Evolutionary conservation across 1,284 basidiomycete genomes (phyloP), one percentile per base, ranked within the genome.

Genomic region (Coniophora puteana): DNA sequence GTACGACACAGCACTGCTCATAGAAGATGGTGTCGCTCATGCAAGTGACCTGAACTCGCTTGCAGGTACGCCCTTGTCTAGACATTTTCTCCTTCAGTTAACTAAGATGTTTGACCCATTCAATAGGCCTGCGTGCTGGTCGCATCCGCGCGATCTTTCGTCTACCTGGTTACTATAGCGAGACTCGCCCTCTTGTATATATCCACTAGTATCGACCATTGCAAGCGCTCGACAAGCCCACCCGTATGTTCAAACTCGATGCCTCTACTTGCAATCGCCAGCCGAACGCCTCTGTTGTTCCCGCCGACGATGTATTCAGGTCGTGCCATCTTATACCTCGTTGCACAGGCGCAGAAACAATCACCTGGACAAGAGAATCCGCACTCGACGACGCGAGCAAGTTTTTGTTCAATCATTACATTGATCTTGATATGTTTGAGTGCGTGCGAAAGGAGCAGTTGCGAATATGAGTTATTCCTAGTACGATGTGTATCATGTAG

Each of bases 401-500:
- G n/a, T n/a, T n/a, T n/a, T n/a, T n/a, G n/a, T n/a, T n/a, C n/a
- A n/a, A n/a, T n/a, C n/a, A n/a, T n/a, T n/a, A n/a, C n/a, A n/a
- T n/a, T n/a, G n/a, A n/a, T n/a, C n/a, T n/a, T n/a, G n/a, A n/a
- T n/a, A n/a, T n/a, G n/a, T n/a, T n/a, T n/a, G n/a, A n/a, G n/a
- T n/a, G n/a, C n/a, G n/a, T n/a, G n/a, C n/a, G n/a, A n/a, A n/a
- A n/a, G n/a, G n/a, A n/a, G 50, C 72, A 76, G 8, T 57, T 36
- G 14, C 49, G 43, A 66, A 72, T 36, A 50, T 50, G 8, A 48
- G 54, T 43, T 72, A 66, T 3, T 56, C 53, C n/a, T 51, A 43
- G 47, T 70, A 72, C 16, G 50, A 60, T n/a, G 41, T 45, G 23
- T 47, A 52, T 46, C 73, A 77, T 21, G 48, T 44, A 21, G 51